phyloP scores from a whole-genome alignment of 2,329 filamentous ascomycete species.

The Claviceps citrina region DNA sequence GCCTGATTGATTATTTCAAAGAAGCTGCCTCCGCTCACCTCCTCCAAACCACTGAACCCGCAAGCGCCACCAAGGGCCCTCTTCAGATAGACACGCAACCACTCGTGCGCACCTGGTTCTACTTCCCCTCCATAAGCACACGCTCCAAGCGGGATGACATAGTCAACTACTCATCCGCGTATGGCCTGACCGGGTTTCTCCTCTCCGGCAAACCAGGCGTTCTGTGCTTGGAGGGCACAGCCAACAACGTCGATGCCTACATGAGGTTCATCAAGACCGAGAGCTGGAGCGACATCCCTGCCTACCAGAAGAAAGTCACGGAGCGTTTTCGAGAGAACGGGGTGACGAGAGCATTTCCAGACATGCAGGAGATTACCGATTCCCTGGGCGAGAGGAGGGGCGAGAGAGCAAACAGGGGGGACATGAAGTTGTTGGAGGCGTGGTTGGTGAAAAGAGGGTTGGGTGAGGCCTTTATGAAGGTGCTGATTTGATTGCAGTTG shows the following conservation, averaged over 20 bases:
- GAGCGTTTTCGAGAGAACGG: constrained; percentile 32
- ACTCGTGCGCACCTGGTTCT: constrained; percentile 43
- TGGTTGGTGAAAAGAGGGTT: constrained; percentile 22
- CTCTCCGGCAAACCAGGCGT: constrained; percentile 44
- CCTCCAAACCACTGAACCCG: not conserved
- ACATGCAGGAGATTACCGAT: constrained; percentile 39
- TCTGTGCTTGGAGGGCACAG: constrained; percentile 34
- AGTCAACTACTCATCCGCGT: constrained; percentile 34
- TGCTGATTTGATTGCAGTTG: not conserved
- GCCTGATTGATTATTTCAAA: constrained; percentile 28
- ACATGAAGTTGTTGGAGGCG: constrained; percentile 37
- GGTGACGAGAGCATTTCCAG: constrained; percentile 15
- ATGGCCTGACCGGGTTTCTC: constrained; percentile 42
- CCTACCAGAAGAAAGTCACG: constrained; percentile 47
- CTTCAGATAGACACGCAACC: not conserved
- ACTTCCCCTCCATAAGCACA: constrained; percentile 46
- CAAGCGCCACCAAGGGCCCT: no score
- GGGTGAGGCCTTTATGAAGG: constrained; percentile 1
- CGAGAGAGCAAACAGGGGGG: constrained; percentile 32
- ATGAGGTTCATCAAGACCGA: constrained; percentile 50
- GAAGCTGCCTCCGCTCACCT: constrained; percentile 15
- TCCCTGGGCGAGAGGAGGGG: constrained; percentile 31
- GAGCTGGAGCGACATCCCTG: constrained; percentile 46
- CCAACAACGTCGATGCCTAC: constrained; percentile 36
- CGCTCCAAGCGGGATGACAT: constrained; percentile 43